Percentiles rank a stretch among this genome's conserved stretches.
phyloP scores from a whole-genome alignment of 1,284 basidiomycete genomes.

The Puccinia coronata region DNA sequence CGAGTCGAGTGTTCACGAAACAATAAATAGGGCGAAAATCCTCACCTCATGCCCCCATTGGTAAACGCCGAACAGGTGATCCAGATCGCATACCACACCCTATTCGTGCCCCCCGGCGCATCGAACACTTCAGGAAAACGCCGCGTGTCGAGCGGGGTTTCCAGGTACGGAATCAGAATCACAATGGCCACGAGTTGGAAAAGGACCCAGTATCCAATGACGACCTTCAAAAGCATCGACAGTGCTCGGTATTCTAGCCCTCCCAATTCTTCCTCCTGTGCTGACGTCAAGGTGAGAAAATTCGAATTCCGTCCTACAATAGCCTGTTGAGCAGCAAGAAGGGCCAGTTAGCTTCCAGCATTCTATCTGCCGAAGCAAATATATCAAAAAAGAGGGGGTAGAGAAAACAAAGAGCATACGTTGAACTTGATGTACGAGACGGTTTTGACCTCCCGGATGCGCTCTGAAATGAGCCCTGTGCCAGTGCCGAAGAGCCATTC shows the following conservation, averaged over 20 bases:
- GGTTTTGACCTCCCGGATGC: constrained; percentile 53
- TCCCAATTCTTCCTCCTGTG: constrained; percentile 86
- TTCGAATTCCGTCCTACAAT: constrained; percentile 81
- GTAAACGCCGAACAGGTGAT: constrained; percentile 84
- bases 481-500: constrained; percentile 51
- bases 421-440: constrained; percentile 61
- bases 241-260: constrained; percentile 93
- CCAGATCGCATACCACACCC: constrained; percentile 75
- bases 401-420: constrained; percentile 2
- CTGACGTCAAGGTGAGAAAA: constrained; percentile 76
- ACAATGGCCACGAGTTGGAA: constrained; percentile 53
- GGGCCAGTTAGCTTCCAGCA: constrained; percentile 53
- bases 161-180: constrained; percentile 56
- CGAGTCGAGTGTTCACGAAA: neutral
- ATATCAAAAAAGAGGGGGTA: constrained; percentile 67
- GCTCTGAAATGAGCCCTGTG: constrained; percentile 33
- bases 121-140: constrained; percentile 54
- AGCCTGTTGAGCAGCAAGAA: constrained; percentile 59
- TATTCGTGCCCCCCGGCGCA: constrained; percentile 52
- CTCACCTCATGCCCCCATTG: constrained; percentile 71
- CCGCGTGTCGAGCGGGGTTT: constrained; percentile 51
- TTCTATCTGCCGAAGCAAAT: neutral
- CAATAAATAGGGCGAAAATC: too few relatives aligned
- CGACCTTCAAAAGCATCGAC: constrained; percentile 66
- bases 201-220: constrained; percentile 54